phyloP scores from a whole-genome alignment of 352 stramenopile genomes.

The Bremia lactucae region DNA sequence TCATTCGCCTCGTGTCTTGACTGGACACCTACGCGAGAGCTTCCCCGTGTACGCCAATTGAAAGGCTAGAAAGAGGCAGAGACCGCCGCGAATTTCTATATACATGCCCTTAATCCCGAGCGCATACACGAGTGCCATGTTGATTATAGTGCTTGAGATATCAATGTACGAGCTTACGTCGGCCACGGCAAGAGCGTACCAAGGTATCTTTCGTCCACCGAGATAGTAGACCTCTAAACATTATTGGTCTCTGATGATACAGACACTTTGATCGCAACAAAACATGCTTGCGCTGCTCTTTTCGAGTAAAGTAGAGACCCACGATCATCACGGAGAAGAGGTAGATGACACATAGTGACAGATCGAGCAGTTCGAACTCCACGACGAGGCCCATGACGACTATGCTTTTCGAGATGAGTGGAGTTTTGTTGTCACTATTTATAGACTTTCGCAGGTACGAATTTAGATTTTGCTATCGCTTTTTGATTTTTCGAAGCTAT shows the following conservation, averaged over 20 bases:
- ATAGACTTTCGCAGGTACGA: too few species aligned
- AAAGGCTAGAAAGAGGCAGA: slow-evolving; percentile 73
- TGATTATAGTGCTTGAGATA: slow-evolving; percentile 81
- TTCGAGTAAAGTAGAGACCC: slow-evolving; percentile 55
- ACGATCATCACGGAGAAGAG: slow-evolving; percentile 51
- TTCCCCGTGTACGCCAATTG: slow-evolving; percentile 76
- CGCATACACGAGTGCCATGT: slow-evolving; percentile 70
- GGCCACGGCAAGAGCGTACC: slow-evolving; percentile 59
- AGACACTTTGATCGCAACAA: slow-evolving; percentile 21
- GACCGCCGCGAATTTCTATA: slow-evolving; percentile 66
- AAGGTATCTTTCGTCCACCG: slow-evolving; percentile 49
- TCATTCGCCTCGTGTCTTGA: slow-evolving; percentile 72
- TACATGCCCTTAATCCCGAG: slow-evolving; percentile 78
- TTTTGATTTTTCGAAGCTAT: neutral
- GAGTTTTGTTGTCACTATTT: too few species aligned
- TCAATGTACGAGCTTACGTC: slow-evolving; percentile 83
- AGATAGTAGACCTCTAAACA: slow-evolving; percentile 67
- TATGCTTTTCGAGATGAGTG: too few species aligned
- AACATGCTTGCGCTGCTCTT: slow-evolving; percentile 37
- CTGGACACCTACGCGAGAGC: slow-evolving; percentile 53
- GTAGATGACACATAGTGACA: slow-evolving; percentile 44
- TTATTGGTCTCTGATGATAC: slow-evolving; percentile 9
- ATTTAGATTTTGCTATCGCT: neutral
- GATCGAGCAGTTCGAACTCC: slow-evolving; percentile 33
- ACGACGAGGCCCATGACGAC: slow-evolving; percentile 10